phyloP scores from a whole-genome alignment of 208 protist species.

The Wallacemonas sp. region DNA sequence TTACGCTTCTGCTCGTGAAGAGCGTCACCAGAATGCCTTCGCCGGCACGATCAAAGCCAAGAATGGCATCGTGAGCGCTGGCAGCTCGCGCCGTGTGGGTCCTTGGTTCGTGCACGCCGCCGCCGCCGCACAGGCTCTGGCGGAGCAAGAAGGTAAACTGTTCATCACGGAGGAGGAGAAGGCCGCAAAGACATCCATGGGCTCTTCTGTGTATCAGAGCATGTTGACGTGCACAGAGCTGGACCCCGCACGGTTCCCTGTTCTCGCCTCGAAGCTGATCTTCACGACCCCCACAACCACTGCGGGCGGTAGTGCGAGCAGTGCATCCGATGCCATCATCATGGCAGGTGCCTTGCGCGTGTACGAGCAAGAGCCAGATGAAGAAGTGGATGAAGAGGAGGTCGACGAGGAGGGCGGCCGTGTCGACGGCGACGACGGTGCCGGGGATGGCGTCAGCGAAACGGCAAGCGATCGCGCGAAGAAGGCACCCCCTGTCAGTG shows the following conservation, averaged over 20 bases:
- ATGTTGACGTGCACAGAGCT: conserved; percentile 43
- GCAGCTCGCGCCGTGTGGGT: conserved; percentile 47
- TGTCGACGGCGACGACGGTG: conserved; percentile 10
- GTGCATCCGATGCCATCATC: not conserved
- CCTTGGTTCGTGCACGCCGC: conserved; percentile 72
- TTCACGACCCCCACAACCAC: conserved; percentile 8
- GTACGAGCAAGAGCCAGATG: conserved; percentile 17
- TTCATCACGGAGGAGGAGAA: conserved; percentile 12
- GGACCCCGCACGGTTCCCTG: conserved; percentile 42
- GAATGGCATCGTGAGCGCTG: not conserved
- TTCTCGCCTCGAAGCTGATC: conserved; percentile 35
- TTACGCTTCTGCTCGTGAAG: conserved; percentile 20
- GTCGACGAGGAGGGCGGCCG: conserved; percentile 33
- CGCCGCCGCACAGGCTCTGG: conserved; percentile 22
- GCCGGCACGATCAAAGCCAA: not conserved
- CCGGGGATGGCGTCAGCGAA: not conserved
- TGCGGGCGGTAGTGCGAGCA: conserved; percentile 15
- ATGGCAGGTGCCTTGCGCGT: not conserved
- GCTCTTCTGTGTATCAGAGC: conserved; percentile 38
- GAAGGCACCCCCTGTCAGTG: conserved; percentile 2
- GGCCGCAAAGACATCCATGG: conserved; percentile 33
- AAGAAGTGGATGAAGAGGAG: conserved; percentile 17
- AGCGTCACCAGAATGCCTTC: not conserved
- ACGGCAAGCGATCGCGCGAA: not conserved
- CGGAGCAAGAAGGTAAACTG: conserved; percentile 5